Percentiles rank a stretch among this genome's conserved stretches.
phyloP scores from a whole-genome alignment of 345 rosid genomes.

The Eucalyptus cloeziana region DNA sequence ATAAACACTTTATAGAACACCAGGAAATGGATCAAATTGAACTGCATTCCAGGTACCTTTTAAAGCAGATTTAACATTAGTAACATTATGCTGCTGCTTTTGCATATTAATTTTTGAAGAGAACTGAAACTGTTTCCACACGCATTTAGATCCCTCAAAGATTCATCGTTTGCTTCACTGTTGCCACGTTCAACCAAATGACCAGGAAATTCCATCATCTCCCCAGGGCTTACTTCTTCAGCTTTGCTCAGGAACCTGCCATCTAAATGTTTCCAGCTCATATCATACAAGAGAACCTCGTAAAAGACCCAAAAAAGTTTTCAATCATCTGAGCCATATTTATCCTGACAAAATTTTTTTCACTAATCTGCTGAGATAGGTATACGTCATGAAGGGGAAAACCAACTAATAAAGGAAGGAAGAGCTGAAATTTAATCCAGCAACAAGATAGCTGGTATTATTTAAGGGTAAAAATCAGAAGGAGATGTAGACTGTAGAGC shows the following conservation, averaged over 20 bases:
- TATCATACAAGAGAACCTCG: conserved; percentile 39
- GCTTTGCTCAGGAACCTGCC: no score
- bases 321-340: neutral
- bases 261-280: neutral
- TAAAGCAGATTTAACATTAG: neutral
- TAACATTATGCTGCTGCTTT: neutral
- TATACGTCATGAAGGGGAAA: neutral
- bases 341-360: neutral
- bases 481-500: no score
- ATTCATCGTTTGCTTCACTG: neutral
- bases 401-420: no score
- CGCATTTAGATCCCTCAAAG: neutral
- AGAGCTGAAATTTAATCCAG: no score
- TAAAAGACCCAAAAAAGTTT: neutral
- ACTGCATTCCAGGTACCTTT: neutral
- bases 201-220: conserved; percentile 15
- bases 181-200: conserved; percentile 42
- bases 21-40: neutral
- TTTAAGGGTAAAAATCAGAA: no score
- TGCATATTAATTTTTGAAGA: neutral
- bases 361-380: neutral
- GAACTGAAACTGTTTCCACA: neutral
- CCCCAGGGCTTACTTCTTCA: no score
- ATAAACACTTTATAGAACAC: neutral
- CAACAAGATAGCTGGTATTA: no score